Percentiles rank a stretch among this genome's conserved stretches.
These are phyloP conservation scores for Myriosclerotinia curreyana DNA, from an alignment of 2,329 filamentous ascomycete species.

Conservation along the genomic window DNA sequence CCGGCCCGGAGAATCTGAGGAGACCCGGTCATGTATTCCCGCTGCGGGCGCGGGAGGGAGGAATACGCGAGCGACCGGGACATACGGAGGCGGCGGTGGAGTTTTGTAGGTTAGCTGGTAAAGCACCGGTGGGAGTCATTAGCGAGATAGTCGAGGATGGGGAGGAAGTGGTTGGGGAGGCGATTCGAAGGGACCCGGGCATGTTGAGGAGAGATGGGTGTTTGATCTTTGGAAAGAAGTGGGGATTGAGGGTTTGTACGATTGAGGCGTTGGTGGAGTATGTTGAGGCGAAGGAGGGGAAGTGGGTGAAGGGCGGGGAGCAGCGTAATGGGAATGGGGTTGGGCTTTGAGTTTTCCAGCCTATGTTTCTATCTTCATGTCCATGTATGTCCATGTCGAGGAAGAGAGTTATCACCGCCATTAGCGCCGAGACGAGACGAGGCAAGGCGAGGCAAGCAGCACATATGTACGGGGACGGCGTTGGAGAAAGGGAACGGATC, in stretches of 20 bases:
- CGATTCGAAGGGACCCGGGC: conserved; percentile 64
- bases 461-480: no score
- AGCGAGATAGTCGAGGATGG: conserved; percentile 89
- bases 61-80: conserved; percentile 73
- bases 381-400: no score
- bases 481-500: not conserved
- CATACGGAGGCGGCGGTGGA: conserved; percentile 95
- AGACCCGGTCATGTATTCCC: conserved; percentile 90
- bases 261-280: conserved; percentile 86
- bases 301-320: conserved; percentile 33
- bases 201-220: conserved; percentile 93
- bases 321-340: conserved; percentile 1
- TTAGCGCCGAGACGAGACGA: no score
- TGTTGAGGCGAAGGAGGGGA: conserved; percentile 38
- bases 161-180: conserved; percentile 63
- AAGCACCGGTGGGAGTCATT: conserved; percentile 74
- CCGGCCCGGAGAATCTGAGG: conserved; percentile 58
- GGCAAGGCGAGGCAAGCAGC: no score
- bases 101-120: conserved; percentile 81
- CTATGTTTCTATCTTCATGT: no score
- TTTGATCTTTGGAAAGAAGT: conserved; percentile 80
- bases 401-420: no score
- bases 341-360: not conserved
- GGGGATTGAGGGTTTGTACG: conserved; percentile 89
- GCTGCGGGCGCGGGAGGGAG: conserved; percentile 72